Percentiles rank a stretch among this genome's conserved stretches.
Evolutionary conservation across 805 yeast species (phyloP).

Genomic region (Kazachstania viticola): DNA sequence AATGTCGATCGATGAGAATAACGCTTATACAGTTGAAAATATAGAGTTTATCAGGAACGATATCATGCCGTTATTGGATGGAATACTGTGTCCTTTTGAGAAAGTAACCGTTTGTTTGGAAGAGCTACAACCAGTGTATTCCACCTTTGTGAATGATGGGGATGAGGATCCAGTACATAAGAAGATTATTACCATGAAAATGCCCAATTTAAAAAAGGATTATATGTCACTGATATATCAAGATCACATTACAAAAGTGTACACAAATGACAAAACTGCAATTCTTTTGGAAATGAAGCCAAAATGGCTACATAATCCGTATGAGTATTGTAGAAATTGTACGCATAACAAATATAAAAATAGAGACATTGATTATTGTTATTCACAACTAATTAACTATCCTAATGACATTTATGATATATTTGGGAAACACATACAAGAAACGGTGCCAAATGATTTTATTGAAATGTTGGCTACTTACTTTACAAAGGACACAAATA

Average conservation of each 20-base stretch:
- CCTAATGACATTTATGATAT: constrained; percentile 7
- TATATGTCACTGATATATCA: not conserved
- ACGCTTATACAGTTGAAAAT: constrained; percentile 14
- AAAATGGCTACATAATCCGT: constrained; percentile 19
- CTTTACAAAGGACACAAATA: constrained; percentile 10
- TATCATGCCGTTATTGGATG: constrained; percentile 8
- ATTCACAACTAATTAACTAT: constrained; percentile 7
- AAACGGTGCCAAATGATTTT: constrained; percentile 8
- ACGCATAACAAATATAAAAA: constrained; percentile 16
- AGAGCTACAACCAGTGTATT: not conserved
- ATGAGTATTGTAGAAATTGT: constrained; percentile 23
- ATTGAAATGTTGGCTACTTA: constrained; percentile 11
- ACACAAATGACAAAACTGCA: not conserved
- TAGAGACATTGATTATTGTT: constrained; percentile 16
- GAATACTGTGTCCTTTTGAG: constrained; percentile 9
- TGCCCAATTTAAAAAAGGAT: constrained; percentile 11
- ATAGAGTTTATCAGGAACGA: constrained; percentile 6
- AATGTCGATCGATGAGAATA: constrained; percentile 10
- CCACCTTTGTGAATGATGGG: not conserved
- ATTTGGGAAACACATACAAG: not conserved
- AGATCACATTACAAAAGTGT: constrained; percentile 20
- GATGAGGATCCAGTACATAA: constrained; percentile 11
- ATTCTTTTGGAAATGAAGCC: constrained; percentile 24
- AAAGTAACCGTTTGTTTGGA: constrained; percentile 3
- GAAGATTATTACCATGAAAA: constrained; percentile 8